Evolutionary conservation across 2,329 filamentous ascomycete species (phyloP), one percentile per base, ranked within the genome.

Genomic region (Claviceps paspali): DNA sequence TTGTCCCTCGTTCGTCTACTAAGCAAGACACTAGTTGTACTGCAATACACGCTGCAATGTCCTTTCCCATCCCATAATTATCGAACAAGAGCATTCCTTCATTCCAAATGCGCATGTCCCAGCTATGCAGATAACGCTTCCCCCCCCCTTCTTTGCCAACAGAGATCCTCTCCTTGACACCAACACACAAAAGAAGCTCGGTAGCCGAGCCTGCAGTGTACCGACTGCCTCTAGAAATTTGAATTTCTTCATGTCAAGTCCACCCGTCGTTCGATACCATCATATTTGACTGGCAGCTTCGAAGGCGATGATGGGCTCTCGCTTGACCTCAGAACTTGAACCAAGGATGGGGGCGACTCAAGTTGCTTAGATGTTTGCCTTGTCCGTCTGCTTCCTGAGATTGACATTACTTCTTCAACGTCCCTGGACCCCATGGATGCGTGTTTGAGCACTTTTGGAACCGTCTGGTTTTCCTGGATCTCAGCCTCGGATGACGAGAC

Each of bases 251-350:
- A 42, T 12, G 40, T 47, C 24, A 43, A 23, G 28, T 47, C 45
- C 10, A 43, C 23, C 8, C 44, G 35, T n/a, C 47, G 45, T 17
- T 56, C 55, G 29, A 58, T 47, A n/a, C 55, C 55, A 33, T 54
- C 52, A 39, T 58, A 58, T 27, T 30, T 12, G 9, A 42, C 37
- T 27, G 15, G 18, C 19, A 14, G 10, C n/a, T 22, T 36, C 21
- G 12, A 21, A 9, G 38, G 29, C 24, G 32, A 36, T 12, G 18
- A 6, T 19, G n/a, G n/a, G n/a, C 35, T 41, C 29, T 33, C 29
- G 18, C 41, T 43, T 26, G 41, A 38, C 11, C 17, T 28, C 21
- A 38, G n/a, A 4, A n/a, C 15, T 9, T 36, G 22, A 38, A 48
- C 8, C 27, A 44, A 18, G 36, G 11, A 14, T n/a, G 38, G 23